A percentile compares a stretch with the other conserved stretches of the same genome.
Evolutionary conservation across 768 basidiomycete species (phyloP).

Genomic region (Phlebiopsis flavidoalba): DNA sequence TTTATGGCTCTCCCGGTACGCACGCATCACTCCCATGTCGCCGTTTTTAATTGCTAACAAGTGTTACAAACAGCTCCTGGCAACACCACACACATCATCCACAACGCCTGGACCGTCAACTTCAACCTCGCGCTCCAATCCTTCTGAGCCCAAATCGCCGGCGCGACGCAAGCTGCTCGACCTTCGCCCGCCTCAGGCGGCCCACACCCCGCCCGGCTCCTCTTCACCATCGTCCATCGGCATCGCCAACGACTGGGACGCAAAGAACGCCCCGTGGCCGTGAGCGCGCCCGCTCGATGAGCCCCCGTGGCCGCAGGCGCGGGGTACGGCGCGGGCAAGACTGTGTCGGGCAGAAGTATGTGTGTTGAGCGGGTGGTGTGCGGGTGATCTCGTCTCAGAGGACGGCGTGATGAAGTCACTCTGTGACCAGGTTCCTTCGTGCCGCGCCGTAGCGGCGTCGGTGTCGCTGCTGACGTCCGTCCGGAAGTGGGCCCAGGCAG

Average conservation of each 20-base stretch:
- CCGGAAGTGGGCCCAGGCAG: slow-evolving; percentile 25
- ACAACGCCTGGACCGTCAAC: slow-evolving; percentile 33
- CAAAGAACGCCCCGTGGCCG: slow-evolving; percentile 13
- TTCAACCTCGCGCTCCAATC: slow-evolving; percentile 29
- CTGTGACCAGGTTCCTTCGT: too few species aligned
- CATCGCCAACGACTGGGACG: slow-evolving; percentile 17
- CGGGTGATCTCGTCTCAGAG: slow-evolving; percentile 1
- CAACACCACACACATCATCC: slow-evolving; percentile 7
- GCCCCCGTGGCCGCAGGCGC: slow-evolving; percentile 24
- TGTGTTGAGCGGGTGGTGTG: slow-evolving; percentile 29
- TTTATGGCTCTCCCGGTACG: slow-evolving; percentile 14
- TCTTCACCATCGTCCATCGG: slow-evolving; percentile 30
- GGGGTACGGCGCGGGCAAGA: slow-evolving; percentile 36
- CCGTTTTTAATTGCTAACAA: background rate
- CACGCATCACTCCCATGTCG: background rate
- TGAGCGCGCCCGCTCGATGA: slow-evolving; percentile 22
- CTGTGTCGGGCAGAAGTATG: too few species aligned
- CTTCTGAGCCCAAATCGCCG: slow-evolving; percentile 23
- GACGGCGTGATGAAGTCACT: too few species aligned
- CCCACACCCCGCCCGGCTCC: slow-evolving; percentile 21
- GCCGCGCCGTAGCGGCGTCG: background rate
- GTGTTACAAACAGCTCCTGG: background rate
- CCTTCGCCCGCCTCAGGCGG: slow-evolving; percentile 20
- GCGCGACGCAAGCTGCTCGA: slow-evolving; percentile 29
- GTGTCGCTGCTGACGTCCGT: slow-evolving; percentile 10